Conservation (phyloP, 495 filamentous ascomycete species). For the Penicilliopsis zonata region DNA sequence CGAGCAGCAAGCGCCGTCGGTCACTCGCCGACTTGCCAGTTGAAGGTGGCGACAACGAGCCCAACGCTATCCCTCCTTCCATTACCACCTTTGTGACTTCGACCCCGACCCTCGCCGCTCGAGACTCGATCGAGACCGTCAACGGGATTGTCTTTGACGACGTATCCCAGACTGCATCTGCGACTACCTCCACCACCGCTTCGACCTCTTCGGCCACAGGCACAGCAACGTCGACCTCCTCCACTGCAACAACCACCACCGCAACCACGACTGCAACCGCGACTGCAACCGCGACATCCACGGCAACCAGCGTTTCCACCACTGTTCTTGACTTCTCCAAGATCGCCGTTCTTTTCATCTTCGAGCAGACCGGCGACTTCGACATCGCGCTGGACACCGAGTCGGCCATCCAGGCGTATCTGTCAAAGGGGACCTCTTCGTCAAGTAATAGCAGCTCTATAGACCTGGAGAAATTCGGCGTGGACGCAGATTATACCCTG, state of each 20-base stretch:
- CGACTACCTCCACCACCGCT: background rate
- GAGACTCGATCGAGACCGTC: slow-evolving; percentile 21
- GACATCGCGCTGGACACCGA: slow-evolving; percentile 20
- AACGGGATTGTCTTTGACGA: slow-evolving; percentile 34
- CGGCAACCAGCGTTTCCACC: slow-evolving; percentile 9
- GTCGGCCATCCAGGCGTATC: slow-evolving; percentile 22
- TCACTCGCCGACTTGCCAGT: slow-evolving; percentile 2
- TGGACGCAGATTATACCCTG: slow-evolving; percentile 22
- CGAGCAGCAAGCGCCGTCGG: slow-evolving; percentile 18
- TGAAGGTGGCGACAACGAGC: background rate
- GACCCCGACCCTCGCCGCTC: slow-evolving; percentile 16
- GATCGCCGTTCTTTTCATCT: slow-evolving; percentile 36
- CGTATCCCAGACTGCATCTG: background rate
- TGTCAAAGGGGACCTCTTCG: slow-evolving; percentile 14
- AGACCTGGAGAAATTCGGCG: slow-evolving; percentile 8
- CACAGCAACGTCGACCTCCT: slow-evolving; percentile 3
- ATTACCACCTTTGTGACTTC: slow-evolving; percentile 4
- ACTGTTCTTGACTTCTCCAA: slow-evolving; percentile 34
- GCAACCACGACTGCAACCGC: slow-evolving; percentile 7
- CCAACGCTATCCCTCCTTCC: background rate
- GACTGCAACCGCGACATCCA: slow-evolving; percentile 5
- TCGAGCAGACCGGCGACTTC: slow-evolving; percentile 33
- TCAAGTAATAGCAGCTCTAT: slow-evolving; percentile 6
- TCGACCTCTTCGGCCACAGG: slow-evolving; percentile 2
- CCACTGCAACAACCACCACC: slow-evolving; percentile 2